phyloP scores from a whole-genome alignment of 139 green algal genomes.

The Haematococcus lacustris region DNA sequence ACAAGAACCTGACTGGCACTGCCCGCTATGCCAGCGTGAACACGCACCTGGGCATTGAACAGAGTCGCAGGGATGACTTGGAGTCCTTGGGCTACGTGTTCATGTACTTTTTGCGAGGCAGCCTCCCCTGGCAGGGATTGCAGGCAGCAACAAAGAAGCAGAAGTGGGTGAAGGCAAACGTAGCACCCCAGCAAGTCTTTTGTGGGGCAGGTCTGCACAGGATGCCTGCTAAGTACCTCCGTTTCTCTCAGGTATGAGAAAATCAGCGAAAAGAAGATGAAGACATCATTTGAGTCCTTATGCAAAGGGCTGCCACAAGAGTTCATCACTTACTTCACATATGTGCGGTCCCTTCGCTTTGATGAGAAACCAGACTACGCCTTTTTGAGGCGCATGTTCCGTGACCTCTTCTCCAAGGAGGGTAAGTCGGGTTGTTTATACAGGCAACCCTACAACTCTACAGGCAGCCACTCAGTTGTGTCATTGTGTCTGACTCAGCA shows the following conservation, averaged over 20 bases:
- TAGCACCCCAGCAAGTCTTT: too few species aligned
- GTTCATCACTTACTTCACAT: constrained; percentile 93
- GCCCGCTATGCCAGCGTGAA: constrained; percentile 98
- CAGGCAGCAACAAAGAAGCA: constrained; percentile 95
- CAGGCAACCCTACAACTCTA: too few species aligned
- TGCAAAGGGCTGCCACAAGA: constrained; percentile 95
- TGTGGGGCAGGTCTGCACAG: too few species aligned
- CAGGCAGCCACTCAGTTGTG: too few species aligned
- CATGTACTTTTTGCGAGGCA: constrained; percentile 98
- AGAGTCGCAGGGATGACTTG: constrained; percentile 91
- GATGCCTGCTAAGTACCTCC: too few species aligned
- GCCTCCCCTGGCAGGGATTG: constrained; percentile 89
- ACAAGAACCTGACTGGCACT: constrained; percentile 96
- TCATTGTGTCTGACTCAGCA: too few species aligned
- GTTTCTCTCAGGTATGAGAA: too few species aligned
- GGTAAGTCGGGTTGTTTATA: too few species aligned
- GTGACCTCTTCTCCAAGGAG: constrained; percentile 96
- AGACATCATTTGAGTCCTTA: constrained; percentile 91
- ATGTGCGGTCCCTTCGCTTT: constrained; percentile 78
- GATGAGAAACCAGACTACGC: constrained; percentile 99
- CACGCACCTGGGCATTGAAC: constrained; percentile 99
- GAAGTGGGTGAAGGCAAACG: too few species aligned
- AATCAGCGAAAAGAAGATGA: constrained; percentile 99
- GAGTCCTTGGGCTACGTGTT: constrained; percentile 83
- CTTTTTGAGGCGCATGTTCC: constrained; percentile 93